Percentiles rank a stretch among this genome's conserved stretches.
phyloP scores from a whole-genome alignment of 2,329 filamentous ascomycete genomes.

The Xylariaceae sp. region DNA sequence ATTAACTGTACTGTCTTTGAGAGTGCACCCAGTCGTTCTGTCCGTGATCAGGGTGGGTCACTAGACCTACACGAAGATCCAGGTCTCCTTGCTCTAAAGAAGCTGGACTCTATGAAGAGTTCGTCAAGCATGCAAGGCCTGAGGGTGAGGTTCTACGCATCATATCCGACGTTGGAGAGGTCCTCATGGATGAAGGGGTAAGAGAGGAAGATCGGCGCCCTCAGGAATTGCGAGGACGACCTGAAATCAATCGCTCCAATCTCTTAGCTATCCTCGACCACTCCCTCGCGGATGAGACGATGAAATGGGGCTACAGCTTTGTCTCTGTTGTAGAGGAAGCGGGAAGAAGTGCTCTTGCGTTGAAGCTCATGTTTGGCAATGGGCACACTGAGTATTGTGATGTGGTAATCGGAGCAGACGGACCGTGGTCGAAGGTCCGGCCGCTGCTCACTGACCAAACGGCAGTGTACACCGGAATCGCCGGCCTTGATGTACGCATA shows the following conservation, averaged over 20 bases:
- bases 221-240: too few species aligned
- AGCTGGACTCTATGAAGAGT: constrained; percentile 29
- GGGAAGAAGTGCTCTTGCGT: background rate
- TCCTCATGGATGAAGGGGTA: too few species aligned
- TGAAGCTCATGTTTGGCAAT: constrained; percentile 3
- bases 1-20: constrained; percentile 32
- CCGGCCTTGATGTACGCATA: too few species aligned
- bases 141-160: too few species aligned
- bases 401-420: constrained; percentile 38
- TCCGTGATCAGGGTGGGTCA: constrained; percentile 49
- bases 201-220: too few species aligned
- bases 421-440: constrained; percentile 37
- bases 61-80: constrained; percentile 43
- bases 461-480: constrained; percentile 21
- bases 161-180: too few species aligned
- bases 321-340: constrained; percentile 4
- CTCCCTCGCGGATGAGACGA: constrained; percentile 13
- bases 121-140: constrained; percentile 7
- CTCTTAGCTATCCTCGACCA: constrained; percentile 24
- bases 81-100: constrained; percentile 32
- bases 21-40: constrained; percentile 23
- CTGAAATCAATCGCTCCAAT: constrained; percentile 14
- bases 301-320: constrained; percentile 24
- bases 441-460: constrained; percentile 26
- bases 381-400: constrained; percentile 23